Percentiles rank a stretch among this genome's conserved stretches.
Conservation (phyloP, 257 asterid species). For the Salvia splendens region DNA sequence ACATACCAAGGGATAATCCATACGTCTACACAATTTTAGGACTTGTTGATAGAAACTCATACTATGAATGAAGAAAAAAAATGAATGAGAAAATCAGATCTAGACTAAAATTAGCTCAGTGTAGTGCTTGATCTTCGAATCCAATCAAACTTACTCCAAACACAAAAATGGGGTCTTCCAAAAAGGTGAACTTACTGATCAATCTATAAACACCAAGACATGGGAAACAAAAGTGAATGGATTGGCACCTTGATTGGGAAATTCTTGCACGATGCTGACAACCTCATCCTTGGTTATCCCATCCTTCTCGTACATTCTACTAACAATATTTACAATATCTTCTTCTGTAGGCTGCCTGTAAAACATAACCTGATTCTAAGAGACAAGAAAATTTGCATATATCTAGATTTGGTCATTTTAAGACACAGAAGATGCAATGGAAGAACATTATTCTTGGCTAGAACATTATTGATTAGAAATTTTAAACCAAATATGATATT, state of each 20-base stretch:
- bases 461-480: constrained; percentile 3
- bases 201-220: constrained; percentile 4
- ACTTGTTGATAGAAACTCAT: background rate
- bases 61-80: background rate
- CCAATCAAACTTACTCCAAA: background rate
- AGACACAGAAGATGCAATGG: background rate
- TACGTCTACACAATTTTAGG: background rate
- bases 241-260: constrained; percentile 83
- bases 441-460: background rate
- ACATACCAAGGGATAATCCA: background rate
- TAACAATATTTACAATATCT: constrained; percentile 82
- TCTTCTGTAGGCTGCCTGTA: constrained; percentile 94
- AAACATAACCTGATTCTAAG: constrained; percentile 28
- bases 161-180: background rate
- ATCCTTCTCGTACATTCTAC: constrained; percentile 87
- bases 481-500: background rate
- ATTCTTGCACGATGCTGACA: constrained; percentile 55
- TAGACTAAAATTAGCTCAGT: background rate
- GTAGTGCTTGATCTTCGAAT: background rate
- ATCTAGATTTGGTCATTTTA: constrained; percentile 4
- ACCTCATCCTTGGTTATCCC: constrained; percentile 72
- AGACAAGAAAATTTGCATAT: background rate
- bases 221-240: constrained; percentile 8
- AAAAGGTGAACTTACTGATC: background rate
- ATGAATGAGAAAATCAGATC: background rate